Base-by-base conservation (phyloP, 768 basidiomycete genomes). In the Boletellus emodensis region DNA sequence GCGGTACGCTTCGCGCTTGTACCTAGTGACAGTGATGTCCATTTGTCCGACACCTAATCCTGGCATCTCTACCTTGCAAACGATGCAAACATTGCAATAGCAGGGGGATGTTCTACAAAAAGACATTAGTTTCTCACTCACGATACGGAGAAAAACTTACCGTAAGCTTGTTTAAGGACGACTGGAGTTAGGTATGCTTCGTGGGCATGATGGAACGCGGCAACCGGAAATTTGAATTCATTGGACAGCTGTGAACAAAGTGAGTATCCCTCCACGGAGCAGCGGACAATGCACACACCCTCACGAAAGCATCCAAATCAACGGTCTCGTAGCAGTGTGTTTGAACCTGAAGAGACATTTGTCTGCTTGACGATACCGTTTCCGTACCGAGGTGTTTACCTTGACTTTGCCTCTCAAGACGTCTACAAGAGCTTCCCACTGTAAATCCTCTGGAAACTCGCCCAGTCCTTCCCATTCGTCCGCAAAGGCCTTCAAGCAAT, bases 161-260 rank as follows among this genome's bases (percentile, higher is more conserved):
- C 87, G 68, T 80, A 92, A 10, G 83, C 77, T 59, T 76, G 74
- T 66, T 89, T 90, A 48, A 92, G 74, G 1, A 87, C 64, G 22
- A 82, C 80, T 2, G 88, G 84, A n/a, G 90, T 87, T 36, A 92
- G 82, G 56, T 86, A 91, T 0, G 88, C 80, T 57, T 90, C 87
- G 37, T 83, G 82, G 1, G 89, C 87, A 56, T 90, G 88, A 58
- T 90, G 88, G 67, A 89, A 81, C 0, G 84, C 83, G 0, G 87
- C 80, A 34, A 90, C 71, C 0, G 83, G 79, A 68, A 88, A 88
- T 53, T 87, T 72, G 72, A 90, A 92, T 55, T 92, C 89, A 65
- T 91, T 88, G 10, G 87, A 81, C 3, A 91, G 72, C 76, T 88
- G 48, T 3, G 4, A 49, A 35, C 6, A 11, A 28, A 7, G 36